Conservation (phyloP, 2,329 filamentous ascomycete species). For the Blastomyces gilchristii region DNA sequence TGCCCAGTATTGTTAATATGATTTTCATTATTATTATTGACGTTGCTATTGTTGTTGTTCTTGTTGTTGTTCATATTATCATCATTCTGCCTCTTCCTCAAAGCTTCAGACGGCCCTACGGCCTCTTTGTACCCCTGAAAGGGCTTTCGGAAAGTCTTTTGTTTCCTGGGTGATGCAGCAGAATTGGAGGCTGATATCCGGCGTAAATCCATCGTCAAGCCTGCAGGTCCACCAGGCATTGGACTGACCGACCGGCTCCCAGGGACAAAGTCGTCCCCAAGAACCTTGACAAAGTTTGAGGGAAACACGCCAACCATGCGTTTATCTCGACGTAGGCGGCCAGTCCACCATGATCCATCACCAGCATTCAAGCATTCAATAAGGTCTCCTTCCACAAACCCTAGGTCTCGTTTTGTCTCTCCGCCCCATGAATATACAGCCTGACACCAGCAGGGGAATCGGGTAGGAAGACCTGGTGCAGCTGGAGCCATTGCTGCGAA, state of each 20-base stretch:
- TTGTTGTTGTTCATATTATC: slow-evolving; percentile 23
- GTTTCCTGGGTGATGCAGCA: slow-evolving; percentile 44
- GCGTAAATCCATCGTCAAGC: slow-evolving; percentile 2
- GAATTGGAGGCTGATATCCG: slow-evolving; percentile 31
- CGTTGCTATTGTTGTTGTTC: slow-evolving; percentile 19
- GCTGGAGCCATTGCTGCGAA: slow-evolving; percentile 35
- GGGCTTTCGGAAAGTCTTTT: slow-evolving; percentile 53
- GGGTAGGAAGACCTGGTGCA: slow-evolving; percentile 52
- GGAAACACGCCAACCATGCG: slow-evolving; percentile 88
- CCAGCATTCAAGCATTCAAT: slow-evolving; percentile 98
- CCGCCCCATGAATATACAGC: slow-evolving; percentile 90
- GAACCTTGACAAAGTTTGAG: slow-evolving; percentile 90
- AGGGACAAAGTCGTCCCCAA: slow-evolving; percentile 76
- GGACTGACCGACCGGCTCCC: slow-evolving; percentile 40
- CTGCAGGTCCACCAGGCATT: slow-evolving; percentile 37
- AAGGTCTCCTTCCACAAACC: slow-evolving; percentile 93
- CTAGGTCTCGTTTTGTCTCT: slow-evolving; percentile 89
- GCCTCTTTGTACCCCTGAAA: slow-evolving; percentile 52
- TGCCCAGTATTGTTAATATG: not conserved
- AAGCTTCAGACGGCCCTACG: slow-evolving; percentile 31
- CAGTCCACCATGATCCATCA: slow-evolving; percentile 98
- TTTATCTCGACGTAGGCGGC: slow-evolving; percentile 76
- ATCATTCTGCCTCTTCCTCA: slow-evolving; percentile 24
- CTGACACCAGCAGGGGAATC: slow-evolving; percentile 84
- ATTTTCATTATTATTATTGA: not conserved